Conservation (phyloP, 345 rosid species). For the Gossypium bickii region DNA sequence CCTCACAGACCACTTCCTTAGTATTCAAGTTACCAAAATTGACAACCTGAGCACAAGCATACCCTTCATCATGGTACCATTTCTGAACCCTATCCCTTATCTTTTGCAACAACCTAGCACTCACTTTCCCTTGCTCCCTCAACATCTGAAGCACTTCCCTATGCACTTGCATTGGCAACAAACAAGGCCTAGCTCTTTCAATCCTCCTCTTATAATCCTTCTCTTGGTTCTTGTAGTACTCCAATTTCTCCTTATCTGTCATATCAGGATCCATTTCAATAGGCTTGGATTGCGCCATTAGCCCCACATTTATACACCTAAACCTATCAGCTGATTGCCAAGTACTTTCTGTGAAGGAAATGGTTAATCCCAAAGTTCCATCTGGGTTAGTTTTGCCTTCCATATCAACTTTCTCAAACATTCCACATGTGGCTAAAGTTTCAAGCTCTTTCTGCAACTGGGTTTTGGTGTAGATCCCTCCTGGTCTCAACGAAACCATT, state of each 20-base stretch:
- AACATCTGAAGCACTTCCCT: constrained; percentile 72
- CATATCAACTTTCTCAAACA: constrained; percentile 95
- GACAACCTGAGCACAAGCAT: constrained; percentile 95
- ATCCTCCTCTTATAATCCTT: constrained; percentile 88
- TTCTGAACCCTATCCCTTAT: constrained; percentile 90
- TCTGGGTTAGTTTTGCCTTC: constrained; percentile 81
- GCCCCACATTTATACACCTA: constrained; percentile 85
- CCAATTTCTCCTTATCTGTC: constrained; percentile 95
- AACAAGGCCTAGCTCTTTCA: constrained; percentile 71
- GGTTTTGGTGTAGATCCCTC: constrained; percentile 78
- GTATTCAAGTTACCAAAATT: constrained; percentile 97
- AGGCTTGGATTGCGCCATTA: constrained; percentile 79
- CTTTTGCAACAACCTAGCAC: constrained; percentile 89
- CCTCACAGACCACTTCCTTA: constrained; percentile 95
- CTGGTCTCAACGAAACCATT: constrained; percentile 85
- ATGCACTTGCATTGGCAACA: constrained; percentile 52
- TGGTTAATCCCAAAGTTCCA: constrained; percentile 61
- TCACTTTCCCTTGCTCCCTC: constrained; percentile 74
- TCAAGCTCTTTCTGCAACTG: constrained; percentile 89
- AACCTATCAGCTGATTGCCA: constrained; percentile 92
- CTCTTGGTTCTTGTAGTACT: constrained; percentile 77
- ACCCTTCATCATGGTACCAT: constrained; percentile 97
- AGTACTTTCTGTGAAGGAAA: constrained; percentile 79
- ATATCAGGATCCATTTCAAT: constrained; percentile 85
- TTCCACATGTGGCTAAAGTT: constrained; percentile 82